These are phyloP conservation scores for Epichloe festucae DNA, from an alignment of 2,329 filamentous ascomycete genomes.

Conservation along the genomic window DNA sequence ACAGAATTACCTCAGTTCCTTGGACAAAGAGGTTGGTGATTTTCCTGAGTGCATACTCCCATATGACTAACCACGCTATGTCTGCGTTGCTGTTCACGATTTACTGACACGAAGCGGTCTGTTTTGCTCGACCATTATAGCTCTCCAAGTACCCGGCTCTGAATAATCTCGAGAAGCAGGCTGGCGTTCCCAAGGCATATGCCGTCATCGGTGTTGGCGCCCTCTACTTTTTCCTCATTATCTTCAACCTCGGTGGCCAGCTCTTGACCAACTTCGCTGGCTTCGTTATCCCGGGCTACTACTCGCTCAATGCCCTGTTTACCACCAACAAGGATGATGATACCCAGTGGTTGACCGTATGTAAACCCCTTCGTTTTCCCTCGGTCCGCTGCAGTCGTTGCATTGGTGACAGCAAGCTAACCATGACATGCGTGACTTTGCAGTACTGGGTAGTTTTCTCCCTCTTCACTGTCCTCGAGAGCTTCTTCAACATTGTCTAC, in stretches of 20 bases:
- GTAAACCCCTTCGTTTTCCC: constrained; percentile 15
- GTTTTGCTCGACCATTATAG: constrained; percentile 26
- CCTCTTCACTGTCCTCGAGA: constrained; percentile 73
- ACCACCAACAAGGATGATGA: constrained; percentile 59
- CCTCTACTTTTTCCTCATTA: constrained; percentile 84
- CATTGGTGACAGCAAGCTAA: neutral
- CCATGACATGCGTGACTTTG: constrained; percentile 10
- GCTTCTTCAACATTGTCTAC: constrained; percentile 72
- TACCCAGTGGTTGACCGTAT: constrained; percentile 66
- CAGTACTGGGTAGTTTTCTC: constrained; percentile 83
- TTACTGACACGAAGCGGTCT: constrained; percentile 9
- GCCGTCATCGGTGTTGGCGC: constrained; percentile 61
- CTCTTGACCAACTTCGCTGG: constrained; percentile 79
- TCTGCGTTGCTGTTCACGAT: constrained; percentile 11
- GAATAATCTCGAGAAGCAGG: constrained; percentile 77
- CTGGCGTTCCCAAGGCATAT: constrained; percentile 74
- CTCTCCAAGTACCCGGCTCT: constrained; percentile 75
- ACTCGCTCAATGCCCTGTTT: constrained; percentile 69
- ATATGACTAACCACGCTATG: too few relatives aligned
- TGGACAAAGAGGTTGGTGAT: constrained; percentile 69
- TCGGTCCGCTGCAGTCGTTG: neutral
- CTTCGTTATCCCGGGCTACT: constrained; percentile 73
- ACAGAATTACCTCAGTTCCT: constrained; percentile 62
- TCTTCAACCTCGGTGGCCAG: constrained; percentile 85
- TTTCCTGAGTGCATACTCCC: neutral